Evolutionary conservation across 345 rosid genomes (phyloP), one percentile per base, ranked within the genome.

Genomic region (Salix exigua): DNA sequence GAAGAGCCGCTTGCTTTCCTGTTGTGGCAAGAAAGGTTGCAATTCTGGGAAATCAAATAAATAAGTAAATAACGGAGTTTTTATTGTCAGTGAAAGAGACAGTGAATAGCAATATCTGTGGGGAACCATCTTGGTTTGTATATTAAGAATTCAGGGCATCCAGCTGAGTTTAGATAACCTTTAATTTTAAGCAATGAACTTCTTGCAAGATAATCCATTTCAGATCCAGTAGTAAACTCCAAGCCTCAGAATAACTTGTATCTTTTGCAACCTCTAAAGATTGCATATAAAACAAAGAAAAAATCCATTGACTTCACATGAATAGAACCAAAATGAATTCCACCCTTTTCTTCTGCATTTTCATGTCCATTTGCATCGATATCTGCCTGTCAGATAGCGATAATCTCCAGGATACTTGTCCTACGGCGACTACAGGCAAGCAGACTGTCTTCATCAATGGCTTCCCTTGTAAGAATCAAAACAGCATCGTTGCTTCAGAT

Each of bases 341-440:
- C 40, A 48, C 35, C 30, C 13, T 78, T 53, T 50, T 80, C 64
- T 37, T 70, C 65, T 83, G 73, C 81, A 42, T 78, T 35, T 2
- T 78, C 66, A 31, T 80, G 68, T 81, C 70, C 75, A 25, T 68
- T 78, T 82, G 71, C 78, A 68, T 79, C 73, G 21, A 48, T 6
- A 23, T 66, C 78, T 82, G 85, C 80, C 75, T 55, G 0, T 83
- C 90, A 23, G 97, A 91, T 38, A n/a, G 35, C 1, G 89, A 74
- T 69, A 90, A 86, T 72, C 78, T 94, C 73, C 90, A 83, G 70
- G 98, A 92, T 77, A 66, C 63, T 31, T 94, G 98, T 79, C 97
- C 98, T 0, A 81, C 97, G 0, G 83, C 83, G 64, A 64, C 78
- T 21, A 75, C 82, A 3, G 73, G 73, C 31, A 74, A 76, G 44